These are phyloP conservation scores for Camellia oleifera DNA, from an alignment of 179 eudicot genomes.

Conservation along the genomic window DNA sequence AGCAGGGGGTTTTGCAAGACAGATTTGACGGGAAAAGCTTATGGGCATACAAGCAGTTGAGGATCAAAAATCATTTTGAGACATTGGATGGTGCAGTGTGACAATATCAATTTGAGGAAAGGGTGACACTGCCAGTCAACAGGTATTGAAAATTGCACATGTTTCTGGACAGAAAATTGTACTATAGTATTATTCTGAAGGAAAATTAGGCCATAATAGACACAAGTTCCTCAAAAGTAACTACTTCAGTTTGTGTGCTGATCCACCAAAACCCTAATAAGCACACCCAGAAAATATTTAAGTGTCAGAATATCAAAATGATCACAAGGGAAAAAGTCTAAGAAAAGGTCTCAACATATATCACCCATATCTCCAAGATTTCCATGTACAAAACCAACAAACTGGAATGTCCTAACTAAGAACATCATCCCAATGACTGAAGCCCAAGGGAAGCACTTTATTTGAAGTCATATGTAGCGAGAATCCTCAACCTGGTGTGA, in stretches of 20 bases:
- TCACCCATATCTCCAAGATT: neutral
- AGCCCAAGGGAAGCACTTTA: constrained; percentile 9
- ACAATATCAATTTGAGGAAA: too few relatives aligned
- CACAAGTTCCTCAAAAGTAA: too few relatives aligned
- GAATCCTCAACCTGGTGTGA: constrained; percentile 12
- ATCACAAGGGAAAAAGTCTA: neutral
- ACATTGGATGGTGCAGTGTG: too few relatives aligned
- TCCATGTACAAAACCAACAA: neutral
- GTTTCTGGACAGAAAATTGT: too few relatives aligned
- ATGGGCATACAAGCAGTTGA: too few relatives aligned
- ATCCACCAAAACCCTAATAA: neutral
- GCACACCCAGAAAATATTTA: too few relatives aligned
- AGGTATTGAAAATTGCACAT: too few relatives aligned
- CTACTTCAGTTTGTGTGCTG: neutral
- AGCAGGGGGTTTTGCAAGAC: too few relatives aligned
- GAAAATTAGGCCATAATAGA: neutral
- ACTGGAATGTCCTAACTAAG: constrained; percentile 8
- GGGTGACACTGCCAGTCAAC: too few relatives aligned
- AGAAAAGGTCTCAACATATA: neutral
- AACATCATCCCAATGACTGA: neutral
- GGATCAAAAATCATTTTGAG: too few relatives aligned
- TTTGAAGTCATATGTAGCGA: neutral
- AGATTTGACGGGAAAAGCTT: too few relatives aligned
- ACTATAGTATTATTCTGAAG: neutral
- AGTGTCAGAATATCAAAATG: neutral